phyloP scores from a whole-genome alignment of 164 flowering plant genomes.

The Magnolia officinalis region DNA sequence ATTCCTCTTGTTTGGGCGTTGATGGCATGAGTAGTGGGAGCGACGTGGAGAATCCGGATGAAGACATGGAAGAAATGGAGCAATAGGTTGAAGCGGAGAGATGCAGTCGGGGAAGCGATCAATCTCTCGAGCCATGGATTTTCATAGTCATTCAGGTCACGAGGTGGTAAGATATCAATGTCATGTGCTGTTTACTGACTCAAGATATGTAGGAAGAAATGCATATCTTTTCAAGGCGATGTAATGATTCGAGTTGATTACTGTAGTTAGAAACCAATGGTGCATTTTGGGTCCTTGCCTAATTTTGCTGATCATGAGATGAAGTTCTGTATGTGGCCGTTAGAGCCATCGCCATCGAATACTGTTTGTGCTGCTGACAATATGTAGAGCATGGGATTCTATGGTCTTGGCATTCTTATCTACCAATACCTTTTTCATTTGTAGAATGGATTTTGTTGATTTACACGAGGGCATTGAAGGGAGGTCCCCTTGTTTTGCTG shows the following conservation, averaged over 20 bases:
- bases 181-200: neutral
- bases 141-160: neutral
- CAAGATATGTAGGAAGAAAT: neutral
- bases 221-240: neutral
- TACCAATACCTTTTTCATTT: neutral
- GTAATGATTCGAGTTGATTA: neutral
- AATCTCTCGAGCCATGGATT: neutral
- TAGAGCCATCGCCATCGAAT: neutral
- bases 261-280: neutral
- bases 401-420: neutral
- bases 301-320: too few relatives aligned
- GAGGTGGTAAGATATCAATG: neutral
- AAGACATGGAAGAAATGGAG: constrained; percentile 30
- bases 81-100: constrained; percentile 8
- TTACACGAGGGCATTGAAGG: too few relatives aligned
- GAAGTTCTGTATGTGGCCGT: neutral
- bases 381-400: too few relatives aligned
- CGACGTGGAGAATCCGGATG: constrained; percentile 47
- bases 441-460: neutral
- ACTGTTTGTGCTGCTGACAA: neutral
- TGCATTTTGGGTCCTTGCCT: too few relatives aligned
- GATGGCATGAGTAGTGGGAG: constrained; percentile 37
- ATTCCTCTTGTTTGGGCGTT: constrained; percentile 2
- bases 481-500: too few relatives aligned
- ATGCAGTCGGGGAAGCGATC: neutral